phyloP scores from a whole-genome alignment of 2,329 filamentous ascomycete species.

The Pestalotiopsis fici region DNA sequence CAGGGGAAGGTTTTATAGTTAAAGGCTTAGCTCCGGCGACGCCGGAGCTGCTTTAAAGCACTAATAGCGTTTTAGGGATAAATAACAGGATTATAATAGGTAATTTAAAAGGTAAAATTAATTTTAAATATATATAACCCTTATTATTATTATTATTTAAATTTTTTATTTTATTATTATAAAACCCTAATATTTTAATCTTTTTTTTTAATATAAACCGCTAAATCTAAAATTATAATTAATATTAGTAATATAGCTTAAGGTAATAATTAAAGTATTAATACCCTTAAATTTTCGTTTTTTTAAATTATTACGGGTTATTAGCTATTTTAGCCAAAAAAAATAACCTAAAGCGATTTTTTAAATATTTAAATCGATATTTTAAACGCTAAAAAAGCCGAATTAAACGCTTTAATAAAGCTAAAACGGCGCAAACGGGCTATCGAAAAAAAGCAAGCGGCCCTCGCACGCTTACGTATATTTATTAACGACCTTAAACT shows the following conservation, averaged over 20 bases:
- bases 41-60: too few species aligned
- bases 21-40: too few species aligned
- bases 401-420: neutral
- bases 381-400: neutral
- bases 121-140: neutral
- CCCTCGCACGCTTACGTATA: neutral
- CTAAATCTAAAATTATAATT: neutral
- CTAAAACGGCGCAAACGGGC: neutral
- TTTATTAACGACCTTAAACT: too few species aligned
- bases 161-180: neutral
- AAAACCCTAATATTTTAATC: neutral
- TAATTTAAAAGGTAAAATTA: neutral
- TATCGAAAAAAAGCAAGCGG: neutral
- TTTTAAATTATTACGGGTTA: neutral
- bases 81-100: too few species aligned
- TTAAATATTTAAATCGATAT: neutral
- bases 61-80: too few species aligned
- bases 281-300: neutral
- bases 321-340: too few species aligned
- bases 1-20: too few species aligned
- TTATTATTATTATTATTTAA: neutral
- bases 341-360: too few species aligned
- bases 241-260: neutral
- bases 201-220: neutral
- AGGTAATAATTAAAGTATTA: neutral